Evolutionary conservation across 345 rosid species (phyloP).

Genomic region (Arabis hirsuta): DNA sequence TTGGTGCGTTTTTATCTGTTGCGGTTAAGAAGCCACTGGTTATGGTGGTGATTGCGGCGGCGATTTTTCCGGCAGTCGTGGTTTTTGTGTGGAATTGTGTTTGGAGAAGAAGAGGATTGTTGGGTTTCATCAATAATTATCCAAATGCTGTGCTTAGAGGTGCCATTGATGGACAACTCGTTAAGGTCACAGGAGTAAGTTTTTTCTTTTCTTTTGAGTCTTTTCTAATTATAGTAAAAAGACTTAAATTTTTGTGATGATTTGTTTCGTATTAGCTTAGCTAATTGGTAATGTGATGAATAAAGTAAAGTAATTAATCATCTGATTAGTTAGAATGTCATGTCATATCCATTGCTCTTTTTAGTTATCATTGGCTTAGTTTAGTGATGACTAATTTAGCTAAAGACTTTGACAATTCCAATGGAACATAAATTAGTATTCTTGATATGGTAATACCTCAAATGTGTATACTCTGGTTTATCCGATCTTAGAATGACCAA

Average conservation of each 20-base stretch:
- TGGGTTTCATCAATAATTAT: conserved; percentile 58
- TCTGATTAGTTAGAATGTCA: conserved; percentile 20
- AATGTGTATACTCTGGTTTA: not conserved
- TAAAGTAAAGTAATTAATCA: not conserved
- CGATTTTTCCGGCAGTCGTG: conserved; percentile 65
- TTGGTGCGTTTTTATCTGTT: conserved; percentile 85
- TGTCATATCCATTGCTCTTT: not conserved
- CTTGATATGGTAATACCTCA: conserved; percentile 3
- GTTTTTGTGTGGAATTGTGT: conserved; percentile 71
- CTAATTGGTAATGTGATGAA: not conserved
- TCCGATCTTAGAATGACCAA: not conserved
- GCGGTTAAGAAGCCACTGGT: conserved; percentile 91
- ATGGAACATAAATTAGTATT: not conserved
- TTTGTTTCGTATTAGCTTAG: not conserved
- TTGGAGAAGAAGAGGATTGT: conserved; percentile 70
- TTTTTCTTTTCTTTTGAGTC: no score
- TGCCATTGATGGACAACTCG: conserved; percentile 82
- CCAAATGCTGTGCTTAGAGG: conserved; percentile 87
- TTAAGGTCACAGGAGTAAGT: conserved; percentile 88
- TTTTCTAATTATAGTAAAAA: not conserved
- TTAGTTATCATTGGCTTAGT: conserved; percentile 19
- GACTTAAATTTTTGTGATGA: not conserved
- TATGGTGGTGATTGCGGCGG: conserved; percentile 69
- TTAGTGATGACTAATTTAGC: not conserved
- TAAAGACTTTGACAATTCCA: not conserved